Evolutionary conservation across 177 flowering plant genomes (phyloP).

Genomic region (Vitis hybrid): DNA sequence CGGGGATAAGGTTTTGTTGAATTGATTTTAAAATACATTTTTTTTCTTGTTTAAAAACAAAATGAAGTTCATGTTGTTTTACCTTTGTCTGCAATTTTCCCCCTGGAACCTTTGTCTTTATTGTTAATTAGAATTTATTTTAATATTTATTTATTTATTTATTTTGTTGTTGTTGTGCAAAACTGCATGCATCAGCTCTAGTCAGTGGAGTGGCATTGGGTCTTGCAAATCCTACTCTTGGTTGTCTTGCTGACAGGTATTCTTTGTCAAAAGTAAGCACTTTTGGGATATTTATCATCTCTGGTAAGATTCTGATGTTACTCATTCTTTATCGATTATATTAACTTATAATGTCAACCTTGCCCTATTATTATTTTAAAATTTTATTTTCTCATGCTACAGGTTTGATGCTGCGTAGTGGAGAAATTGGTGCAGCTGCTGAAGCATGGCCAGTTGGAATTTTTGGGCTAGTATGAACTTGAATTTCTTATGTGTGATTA

Average conservation of each 20-base stretch:
- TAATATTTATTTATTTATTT: no score
- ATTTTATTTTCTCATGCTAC: slow-evolving; percentile 1
- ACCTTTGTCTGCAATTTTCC: no score
- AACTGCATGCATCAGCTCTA: slow-evolving; percentile 54
- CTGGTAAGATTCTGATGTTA: slow-evolving; percentile 47
- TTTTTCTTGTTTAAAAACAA: no score
- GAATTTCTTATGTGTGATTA: slow-evolving; percentile 31
- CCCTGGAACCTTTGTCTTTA: no score
- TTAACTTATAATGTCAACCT: background rate
- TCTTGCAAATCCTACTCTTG: slow-evolving; percentile 74
- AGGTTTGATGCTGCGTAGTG: slow-evolving; percentile 80
- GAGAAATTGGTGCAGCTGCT: slow-evolving; percentile 74
- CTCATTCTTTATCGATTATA: background rate
- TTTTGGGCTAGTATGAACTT: slow-evolving; percentile 89
- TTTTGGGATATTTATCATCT: slow-evolving; percentile 79
- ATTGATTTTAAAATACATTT: no score
- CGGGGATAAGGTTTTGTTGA: no score
- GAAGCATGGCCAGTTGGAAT: slow-evolving; percentile 91
- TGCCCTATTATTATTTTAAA: background rate
- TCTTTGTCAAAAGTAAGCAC: slow-evolving; percentile 78
- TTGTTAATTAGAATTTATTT: no score
- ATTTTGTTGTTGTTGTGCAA: no score
- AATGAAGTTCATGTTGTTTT: no score
- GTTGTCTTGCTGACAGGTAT: slow-evolving; percentile 75
- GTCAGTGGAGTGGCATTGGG: slow-evolving; percentile 72